Conservation (phyloP, 2,329 filamentous ascomycete species). For the Diaporthe helianthi region DNA sequence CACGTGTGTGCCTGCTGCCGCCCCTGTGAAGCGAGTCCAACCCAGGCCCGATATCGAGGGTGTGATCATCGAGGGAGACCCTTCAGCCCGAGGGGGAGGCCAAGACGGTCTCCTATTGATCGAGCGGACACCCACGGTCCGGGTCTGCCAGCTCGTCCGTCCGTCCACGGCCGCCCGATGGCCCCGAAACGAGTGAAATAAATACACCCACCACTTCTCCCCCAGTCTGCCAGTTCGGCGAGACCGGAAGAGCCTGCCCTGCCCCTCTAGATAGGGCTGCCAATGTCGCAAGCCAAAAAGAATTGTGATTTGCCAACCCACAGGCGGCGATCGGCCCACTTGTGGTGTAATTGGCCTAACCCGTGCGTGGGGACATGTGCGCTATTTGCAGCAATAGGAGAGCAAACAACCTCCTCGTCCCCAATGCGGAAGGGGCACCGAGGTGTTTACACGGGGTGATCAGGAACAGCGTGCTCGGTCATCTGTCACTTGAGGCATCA, state of each 20-base stretch:
- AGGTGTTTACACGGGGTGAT: neutral
- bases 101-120: neutral
- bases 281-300: conserved; percentile 40
- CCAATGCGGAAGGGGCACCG: neutral
- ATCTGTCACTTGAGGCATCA: neutral
- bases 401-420: conserved; percentile 36
- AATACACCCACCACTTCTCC: neutral
- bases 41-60: neutral
- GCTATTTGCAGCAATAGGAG: conserved; percentile 53
- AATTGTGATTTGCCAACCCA: conserved; percentile 49
- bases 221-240: conserved; percentile 20
- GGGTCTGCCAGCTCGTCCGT: neutral
- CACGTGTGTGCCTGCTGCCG: neutral
- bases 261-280: neutral
- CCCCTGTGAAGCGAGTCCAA: neutral
- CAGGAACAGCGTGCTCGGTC: neutral
- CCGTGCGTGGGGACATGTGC: conserved; percentile 65
- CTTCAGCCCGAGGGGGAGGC: neutral
- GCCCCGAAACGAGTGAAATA: neutral
- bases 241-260: neutral
- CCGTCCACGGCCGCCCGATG: neutral
- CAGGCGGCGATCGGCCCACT: conserved; percentile 71
- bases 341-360: conserved; percentile 65
- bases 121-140: conserved; percentile 19
- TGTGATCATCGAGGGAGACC: neutral